Conservation (phyloP, 2,329 filamentous ascomycete genomes). For the Xylariaceae sp. region DNA sequence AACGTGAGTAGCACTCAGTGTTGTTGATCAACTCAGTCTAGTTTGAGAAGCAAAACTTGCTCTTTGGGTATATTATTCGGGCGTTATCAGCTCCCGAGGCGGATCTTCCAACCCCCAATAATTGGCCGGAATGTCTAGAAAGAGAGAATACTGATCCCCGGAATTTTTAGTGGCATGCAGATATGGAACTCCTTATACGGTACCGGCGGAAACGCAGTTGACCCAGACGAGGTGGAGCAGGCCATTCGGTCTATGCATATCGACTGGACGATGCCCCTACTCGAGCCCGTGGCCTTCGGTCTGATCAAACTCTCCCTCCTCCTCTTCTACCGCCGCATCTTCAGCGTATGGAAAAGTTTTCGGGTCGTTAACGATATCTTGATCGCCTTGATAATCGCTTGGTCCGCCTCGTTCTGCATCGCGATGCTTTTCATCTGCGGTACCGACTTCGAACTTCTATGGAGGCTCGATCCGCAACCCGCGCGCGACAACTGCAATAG, state of each 20-base stretch:
- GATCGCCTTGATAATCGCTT: constrained; percentile 6
- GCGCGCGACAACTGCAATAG: constrained; percentile 5
- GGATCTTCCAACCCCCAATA: too few relatives aligned
- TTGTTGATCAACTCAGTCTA: too few relatives aligned
- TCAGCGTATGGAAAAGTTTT: constrained; percentile 9
- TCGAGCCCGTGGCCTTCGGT: constrained; percentile 10
- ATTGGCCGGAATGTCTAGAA: too few relatives aligned
- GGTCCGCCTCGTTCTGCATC: constrained; percentile 1
- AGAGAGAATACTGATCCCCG: too few relatives aligned
- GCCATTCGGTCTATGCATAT: constrained; percentile 5
- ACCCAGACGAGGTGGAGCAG: constrained; percentile 4
- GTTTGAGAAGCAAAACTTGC: too few relatives aligned
- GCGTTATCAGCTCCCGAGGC: too few relatives aligned
- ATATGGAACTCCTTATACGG: constrained; percentile 10
- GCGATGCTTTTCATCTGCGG: constrained; percentile 12
- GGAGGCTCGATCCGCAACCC: constrained; percentile 10
- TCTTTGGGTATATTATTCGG: too few relatives aligned
- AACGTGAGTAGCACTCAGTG: background rate
- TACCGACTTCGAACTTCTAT: constrained; percentile 15
- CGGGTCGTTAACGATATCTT: constrained; percentile 3
- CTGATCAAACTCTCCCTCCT: constrained; percentile 16
- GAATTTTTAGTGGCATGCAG: background rate
- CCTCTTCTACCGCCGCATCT: constrained; percentile 16
- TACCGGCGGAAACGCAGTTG: constrained; percentile 11
- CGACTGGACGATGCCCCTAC: constrained; percentile 12